Percentiles rank a stretch among this genome's conserved stretches.
These are phyloP conservation scores for Penicillium sp. DNA, from an alignment of 2,329 filamentous ascomycete species.

Conservation along the genomic window DNA sequence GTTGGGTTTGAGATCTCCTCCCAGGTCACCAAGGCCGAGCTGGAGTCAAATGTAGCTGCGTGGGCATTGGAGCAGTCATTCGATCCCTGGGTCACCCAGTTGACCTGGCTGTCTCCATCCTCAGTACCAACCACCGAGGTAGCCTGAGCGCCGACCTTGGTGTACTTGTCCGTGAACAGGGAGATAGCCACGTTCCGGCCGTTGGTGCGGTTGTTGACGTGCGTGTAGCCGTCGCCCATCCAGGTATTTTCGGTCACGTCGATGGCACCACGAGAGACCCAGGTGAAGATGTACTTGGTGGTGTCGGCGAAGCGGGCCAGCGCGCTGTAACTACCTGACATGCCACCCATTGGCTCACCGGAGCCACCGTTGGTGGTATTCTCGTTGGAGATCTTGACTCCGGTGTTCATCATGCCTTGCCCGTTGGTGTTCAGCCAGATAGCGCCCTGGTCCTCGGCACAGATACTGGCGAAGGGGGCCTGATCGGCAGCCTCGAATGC, in stretches of 20 bases:
- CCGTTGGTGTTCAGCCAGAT: constrained; percentile 66
- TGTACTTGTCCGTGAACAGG: constrained; percentile 60
- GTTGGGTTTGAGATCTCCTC: constrained; percentile 60
- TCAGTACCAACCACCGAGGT: constrained; percentile 55
- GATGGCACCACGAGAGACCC: constrained; percentile 62
- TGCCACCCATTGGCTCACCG: constrained; percentile 64
- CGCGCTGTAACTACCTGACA: constrained; percentile 63
- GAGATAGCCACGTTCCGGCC: constrained; percentile 63
- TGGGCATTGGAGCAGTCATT: constrained; percentile 62
- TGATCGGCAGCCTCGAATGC: constrained; percentile 62
- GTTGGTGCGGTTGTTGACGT: constrained; percentile 55
- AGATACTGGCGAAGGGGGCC: constrained; percentile 60
- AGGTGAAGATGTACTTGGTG: constrained; percentile 61
- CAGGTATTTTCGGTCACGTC: constrained; percentile 58
- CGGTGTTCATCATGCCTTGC: constrained; percentile 54
- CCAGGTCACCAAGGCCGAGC: constrained; percentile 60
- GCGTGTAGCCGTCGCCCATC: constrained; percentile 61
- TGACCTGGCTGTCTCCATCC: constrained; percentile 61
- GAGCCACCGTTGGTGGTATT: constrained; percentile 61
- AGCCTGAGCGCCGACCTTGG: constrained; percentile 56
- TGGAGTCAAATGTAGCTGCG: constrained; percentile 56
- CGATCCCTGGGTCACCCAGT: constrained; percentile 58
- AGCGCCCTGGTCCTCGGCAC: constrained; percentile 63
- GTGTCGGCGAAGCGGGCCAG: constrained; percentile 57
- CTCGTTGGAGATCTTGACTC: constrained; percentile 64